phyloP scores from a whole-genome alignment of 1,284 basidiomycete genomes.

The Rhodotorula sp. region DNA sequence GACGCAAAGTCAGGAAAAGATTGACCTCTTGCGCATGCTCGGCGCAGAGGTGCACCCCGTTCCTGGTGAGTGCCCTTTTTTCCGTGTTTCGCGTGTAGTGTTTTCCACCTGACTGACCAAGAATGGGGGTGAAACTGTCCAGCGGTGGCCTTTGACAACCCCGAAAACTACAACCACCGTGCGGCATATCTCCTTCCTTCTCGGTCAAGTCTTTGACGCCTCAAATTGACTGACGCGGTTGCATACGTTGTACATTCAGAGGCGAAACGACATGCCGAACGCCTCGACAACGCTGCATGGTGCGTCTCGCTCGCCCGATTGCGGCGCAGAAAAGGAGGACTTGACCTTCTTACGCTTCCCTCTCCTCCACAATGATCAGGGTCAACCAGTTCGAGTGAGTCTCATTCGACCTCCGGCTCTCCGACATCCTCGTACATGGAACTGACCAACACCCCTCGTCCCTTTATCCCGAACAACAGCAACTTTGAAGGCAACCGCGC shows the following conservation, averaged over 20 bases:
- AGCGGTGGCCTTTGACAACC: slow-evolving; percentile 76
- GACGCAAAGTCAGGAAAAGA: slow-evolving; percentile 88
- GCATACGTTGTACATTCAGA: slow-evolving; percentile 46
- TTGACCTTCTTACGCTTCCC: slow-evolving; percentile 56
- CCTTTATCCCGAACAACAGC: slow-evolving; percentile 7
- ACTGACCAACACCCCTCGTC: background rate
- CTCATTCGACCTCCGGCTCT: background rate
- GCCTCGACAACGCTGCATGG: slow-evolving; percentile 86
- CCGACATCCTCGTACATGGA: slow-evolving; percentile 71
- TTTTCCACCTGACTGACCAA: background rate
- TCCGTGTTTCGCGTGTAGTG: background rate
- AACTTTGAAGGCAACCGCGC: slow-evolving; percentile 63
- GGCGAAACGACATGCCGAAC: slow-evolving; percentile 79
- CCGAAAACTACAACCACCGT: slow-evolving; percentile 94
- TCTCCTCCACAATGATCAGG: background rate
- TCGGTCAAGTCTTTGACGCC: no score
- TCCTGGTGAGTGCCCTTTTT: slow-evolving; percentile 54
- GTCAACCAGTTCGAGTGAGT: slow-evolving; percentile 79
- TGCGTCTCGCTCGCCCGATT: background rate
- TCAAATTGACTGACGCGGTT: background rate
- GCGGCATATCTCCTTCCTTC: background rate
- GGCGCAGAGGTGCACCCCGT: slow-evolving; percentile 95
- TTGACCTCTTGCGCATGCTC: slow-evolving; percentile 93
- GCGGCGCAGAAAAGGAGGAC: background rate
- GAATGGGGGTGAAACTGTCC: no score